Percentiles rank a stretch among this genome's conserved stretches.
phyloP scores from a whole-genome alignment of 306 rosid species.

The Lotus japonicus region DNA sequence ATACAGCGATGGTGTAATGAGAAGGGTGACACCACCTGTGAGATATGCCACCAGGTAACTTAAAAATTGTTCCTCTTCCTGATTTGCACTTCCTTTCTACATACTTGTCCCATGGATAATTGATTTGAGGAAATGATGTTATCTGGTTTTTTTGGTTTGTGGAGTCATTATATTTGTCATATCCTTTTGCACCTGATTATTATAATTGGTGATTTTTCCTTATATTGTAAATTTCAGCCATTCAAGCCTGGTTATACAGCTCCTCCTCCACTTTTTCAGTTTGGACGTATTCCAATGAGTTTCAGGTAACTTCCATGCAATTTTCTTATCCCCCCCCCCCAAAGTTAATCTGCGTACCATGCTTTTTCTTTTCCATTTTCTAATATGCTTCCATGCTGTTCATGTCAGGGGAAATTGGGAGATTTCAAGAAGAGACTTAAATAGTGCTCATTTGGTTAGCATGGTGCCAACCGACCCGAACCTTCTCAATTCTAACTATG shows the following conservation, averaged over 20 bases:
- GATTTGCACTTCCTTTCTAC: not conserved
- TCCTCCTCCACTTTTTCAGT: constrained; percentile 78
- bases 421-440: constrained; percentile 66
- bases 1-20: constrained; percentile 95
- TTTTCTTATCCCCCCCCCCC: too few relatives aligned
- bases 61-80: not conserved
- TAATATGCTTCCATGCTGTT: constrained; percentile 4
- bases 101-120: not conserved
- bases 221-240: constrained; percentile 41
- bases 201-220: not conserved
- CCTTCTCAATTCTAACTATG: constrained; percentile 39
- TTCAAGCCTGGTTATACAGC: constrained; percentile 88
- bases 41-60: constrained; percentile 93
- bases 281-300: constrained; percentile 90
- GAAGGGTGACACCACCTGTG: constrained; percentile 88
- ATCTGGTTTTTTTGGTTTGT: constrained; percentile 4
- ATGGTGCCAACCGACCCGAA: constrained; percentile 77
- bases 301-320: constrained; percentile 56
- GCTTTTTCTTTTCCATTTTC: not conserved
- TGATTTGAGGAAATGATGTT: not conserved
- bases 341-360: not conserved
- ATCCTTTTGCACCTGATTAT: not conserved
- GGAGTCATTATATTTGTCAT: not conserved
- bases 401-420: constrained; percentile 92
- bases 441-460: constrained; percentile 64